These are phyloP conservation scores for Fusarium sp. DNA, from an alignment of 2,329 filamentous ascomycete species.

Conservation along the genomic window DNA sequence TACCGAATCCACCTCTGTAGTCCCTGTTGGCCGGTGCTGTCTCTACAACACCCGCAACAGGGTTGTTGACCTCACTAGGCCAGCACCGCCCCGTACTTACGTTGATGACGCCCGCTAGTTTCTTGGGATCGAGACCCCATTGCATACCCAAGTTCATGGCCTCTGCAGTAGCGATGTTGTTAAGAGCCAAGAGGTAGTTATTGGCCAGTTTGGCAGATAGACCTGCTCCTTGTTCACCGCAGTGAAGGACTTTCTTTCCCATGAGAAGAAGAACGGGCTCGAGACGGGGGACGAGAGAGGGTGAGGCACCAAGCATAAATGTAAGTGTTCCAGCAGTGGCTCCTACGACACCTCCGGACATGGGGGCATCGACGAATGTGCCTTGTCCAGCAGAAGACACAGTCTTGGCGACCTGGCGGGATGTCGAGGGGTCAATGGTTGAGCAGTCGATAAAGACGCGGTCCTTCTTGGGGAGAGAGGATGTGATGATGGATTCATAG, in stretches of 20 bases:
- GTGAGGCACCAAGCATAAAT: conserved; percentile 89
- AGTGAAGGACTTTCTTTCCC: conserved; percentile 87
- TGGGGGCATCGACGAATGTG: conserved; percentile 91
- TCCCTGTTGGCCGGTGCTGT: conserved; percentile 79
- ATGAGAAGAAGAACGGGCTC: conserved; percentile 80
- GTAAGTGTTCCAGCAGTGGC: conserved; percentile 88
- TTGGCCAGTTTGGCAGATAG: conserved; percentile 95
- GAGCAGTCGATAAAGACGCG: conserved; percentile 95
- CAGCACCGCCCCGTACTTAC: conserved; percentile 94
- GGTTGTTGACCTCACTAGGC: conserved; percentile 96
- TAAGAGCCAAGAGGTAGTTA: conserved; percentile 94
- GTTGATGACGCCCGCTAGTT: conserved; percentile 88
- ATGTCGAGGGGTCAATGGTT: conserved; percentile 92
- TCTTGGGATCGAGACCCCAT: conserved; percentile 69
- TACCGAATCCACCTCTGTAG: conserved; percentile 81
- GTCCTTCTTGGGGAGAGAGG: conserved; percentile 62
- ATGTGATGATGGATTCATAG: conserved; percentile 78
- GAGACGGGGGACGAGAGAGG: conserved; percentile 69
- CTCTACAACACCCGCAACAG: conserved; percentile 85
- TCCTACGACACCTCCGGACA: conserved; percentile 96
- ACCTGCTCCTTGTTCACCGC: conserved; percentile 85
- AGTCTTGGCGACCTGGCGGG: conserved; percentile 77
- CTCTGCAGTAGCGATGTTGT: conserved; percentile 81
- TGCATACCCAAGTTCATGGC: conserved; percentile 73
- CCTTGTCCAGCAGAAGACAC: conserved; percentile 74